Percentiles rank a stretch among this genome's conserved stretches.
These are phyloP conservation scores for Aspergillus aculeatinus DNA, from an alignment of 2,329 filamentous ascomycete species.

Conservation along the genomic window DNA sequence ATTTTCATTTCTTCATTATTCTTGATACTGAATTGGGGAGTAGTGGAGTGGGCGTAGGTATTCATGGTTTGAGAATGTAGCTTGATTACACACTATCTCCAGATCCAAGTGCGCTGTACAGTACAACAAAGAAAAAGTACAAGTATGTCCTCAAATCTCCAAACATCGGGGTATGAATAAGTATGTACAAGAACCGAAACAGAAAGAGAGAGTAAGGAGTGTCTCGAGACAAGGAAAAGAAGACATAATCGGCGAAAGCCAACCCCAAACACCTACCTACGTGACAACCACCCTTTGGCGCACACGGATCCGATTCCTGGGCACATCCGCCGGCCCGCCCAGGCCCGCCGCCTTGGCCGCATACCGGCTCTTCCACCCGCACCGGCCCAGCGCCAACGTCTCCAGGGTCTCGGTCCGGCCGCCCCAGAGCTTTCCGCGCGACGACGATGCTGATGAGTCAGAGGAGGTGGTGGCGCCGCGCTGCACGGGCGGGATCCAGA, in stretches of 20 bases:
- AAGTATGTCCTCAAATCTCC: no score
- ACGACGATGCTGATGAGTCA: slow-evolving; percentile 1
- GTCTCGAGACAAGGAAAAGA: neutral
- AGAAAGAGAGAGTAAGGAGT: neutral
- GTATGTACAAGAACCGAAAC: no score
- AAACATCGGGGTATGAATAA: no score
- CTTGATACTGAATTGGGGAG: neutral
- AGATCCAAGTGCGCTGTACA: no score
- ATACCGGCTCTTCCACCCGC: slow-evolving; percentile 38
- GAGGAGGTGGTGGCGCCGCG: slow-evolving; percentile 12
- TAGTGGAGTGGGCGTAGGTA: no score
- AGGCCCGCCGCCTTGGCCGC: slow-evolving; percentile 11
- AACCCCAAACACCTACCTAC: neutral
- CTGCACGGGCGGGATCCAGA: slow-evolving; percentile 43
- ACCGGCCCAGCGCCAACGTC: slow-evolving; percentile 39
- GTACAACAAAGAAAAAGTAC: no score
- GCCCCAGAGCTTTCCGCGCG: slow-evolving; percentile 31
- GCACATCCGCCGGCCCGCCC: neutral
- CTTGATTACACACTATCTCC: no score
- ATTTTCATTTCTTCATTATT: neutral
- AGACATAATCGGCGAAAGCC: neutral
- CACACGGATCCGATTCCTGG: neutral
- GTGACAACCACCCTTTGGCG: neutral
- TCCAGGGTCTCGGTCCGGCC: slow-evolving; percentile 41
- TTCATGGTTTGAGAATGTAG: no score